Percentiles rank a stretch among this genome's conserved stretches.
phyloP scores from a whole-genome alignment of 352 stramenopile genomes.

The Pythium folliculosum region DNA sequence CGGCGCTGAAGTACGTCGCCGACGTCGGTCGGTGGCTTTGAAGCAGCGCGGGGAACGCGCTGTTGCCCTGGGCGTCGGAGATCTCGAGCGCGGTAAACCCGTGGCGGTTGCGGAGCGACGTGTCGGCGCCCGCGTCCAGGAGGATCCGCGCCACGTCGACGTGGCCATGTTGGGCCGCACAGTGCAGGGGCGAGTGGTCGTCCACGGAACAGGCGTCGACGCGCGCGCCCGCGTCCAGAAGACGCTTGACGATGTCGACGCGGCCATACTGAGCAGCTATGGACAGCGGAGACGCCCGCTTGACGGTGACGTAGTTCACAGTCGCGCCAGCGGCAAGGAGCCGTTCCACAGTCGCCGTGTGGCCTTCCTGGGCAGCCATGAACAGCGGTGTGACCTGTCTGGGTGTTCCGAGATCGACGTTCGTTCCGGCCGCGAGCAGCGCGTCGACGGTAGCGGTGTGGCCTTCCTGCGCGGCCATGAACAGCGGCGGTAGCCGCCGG shows the following conservation, averaged over 20 bases:
- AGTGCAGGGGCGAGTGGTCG: not conserved
- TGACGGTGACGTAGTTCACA: not conserved
- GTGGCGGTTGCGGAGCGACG: not conserved
- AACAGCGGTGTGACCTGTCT: not conserved
- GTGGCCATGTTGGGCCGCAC: not conserved
- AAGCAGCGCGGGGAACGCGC: too few species aligned
- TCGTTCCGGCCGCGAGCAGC: not conserved
- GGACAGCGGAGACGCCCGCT: not conserved
- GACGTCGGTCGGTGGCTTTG: too few species aligned
- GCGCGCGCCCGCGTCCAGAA: not conserved
- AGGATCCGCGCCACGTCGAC: not conserved
- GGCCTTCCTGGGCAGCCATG: not conserved
- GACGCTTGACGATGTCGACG: not conserved
- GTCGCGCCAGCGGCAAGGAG: not conserved
- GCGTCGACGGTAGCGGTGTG: not conserved
- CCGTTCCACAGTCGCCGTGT: not conserved
- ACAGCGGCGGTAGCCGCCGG: not conserved
- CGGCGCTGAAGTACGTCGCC: too few species aligned
- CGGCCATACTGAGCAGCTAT: not conserved
- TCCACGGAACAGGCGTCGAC: not conserved
- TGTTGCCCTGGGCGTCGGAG: too few species aligned
- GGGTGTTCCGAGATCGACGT: not conserved
- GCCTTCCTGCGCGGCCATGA: not conserved
- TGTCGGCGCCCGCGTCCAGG: not conserved
- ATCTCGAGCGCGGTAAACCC: too few species aligned